Base-by-base conservation (phyloP, 257 asterid species). In the Henckelia pumila region DNA sequence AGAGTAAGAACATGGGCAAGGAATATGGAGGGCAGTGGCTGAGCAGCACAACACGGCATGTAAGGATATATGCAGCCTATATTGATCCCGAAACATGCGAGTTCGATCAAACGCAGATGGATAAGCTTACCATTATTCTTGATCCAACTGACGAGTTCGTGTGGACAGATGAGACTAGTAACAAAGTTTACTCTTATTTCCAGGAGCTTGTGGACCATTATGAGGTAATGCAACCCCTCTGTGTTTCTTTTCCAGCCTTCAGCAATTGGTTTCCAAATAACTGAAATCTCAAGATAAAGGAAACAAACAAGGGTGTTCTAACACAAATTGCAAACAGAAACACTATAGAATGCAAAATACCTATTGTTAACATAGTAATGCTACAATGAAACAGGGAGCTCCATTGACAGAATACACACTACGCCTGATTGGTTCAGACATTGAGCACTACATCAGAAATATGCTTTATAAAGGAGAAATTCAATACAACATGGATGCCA, bases 11-110 rank as follows among this genome's bases (percentile, higher is more conserved):
- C 71, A 78, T 89, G 95, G 67, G 66, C 49, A 74, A 75, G 64
- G 98, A 87, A 60, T 89, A 82, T 24, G 98, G 96, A 9, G 86
- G 96, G 6, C 89, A 92, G 64, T 92, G 98, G 96, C 89, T 89
- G 29, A 92, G 96, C 78, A 60, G 82, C 69, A 79, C 95, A n/a
- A 92, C 95, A 4, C 68, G 98, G 40, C 98, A 84, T 56, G 98
- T 85, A 9, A 65, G 98, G 69, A 89, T 89, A 23, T 92, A 74
- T 56, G 95, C 96, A 11, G 96, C 96, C 35, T 91, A 91, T 73
- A 78, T 91, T 28, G 96, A 91, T 61, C 96, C 96, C 0, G 94
- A 71, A 60, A 89, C 97, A 1, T 83, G 88, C 25, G 96, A 66
- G 33, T 88, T 91, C 57, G 97, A 91, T 58, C 96, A 91, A 47